A percentile compares a stretch with the other conserved stretches of the same genome.
Conservation (phyloP, 2,329 filamentous ascomycete species). For the Epichloe typhina region DNA sequence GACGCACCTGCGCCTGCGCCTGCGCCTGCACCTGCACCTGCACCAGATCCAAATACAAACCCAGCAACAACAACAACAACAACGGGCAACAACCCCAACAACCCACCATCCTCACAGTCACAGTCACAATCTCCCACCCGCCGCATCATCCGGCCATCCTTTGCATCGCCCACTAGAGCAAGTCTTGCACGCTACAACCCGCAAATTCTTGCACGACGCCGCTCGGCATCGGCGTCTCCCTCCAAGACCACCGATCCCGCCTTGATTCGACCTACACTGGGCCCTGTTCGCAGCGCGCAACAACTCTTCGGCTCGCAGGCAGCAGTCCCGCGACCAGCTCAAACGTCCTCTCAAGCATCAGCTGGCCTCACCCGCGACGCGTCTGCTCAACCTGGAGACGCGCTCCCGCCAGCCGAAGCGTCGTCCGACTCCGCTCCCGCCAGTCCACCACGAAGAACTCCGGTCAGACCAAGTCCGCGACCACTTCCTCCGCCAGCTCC, state of each 20-base stretch:
- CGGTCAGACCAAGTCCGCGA: conserved; percentile 29
- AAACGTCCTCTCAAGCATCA: background rate
- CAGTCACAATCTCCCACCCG: conserved; percentile 7
- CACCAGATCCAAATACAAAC: background rate
- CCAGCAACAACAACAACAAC: background rate
- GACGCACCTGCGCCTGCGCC: background rate
- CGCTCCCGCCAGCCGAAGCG: conserved; percentile 4
- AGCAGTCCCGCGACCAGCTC: background rate
- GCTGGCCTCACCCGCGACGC: conserved; percentile 11
- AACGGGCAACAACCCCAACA: background rate
- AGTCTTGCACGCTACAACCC: conserved; percentile 50
- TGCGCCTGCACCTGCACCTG: background rate
- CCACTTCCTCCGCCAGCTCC: conserved; percentile 32
- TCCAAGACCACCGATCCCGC: conserved; percentile 11
- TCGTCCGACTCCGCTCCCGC: conserved; percentile 19
- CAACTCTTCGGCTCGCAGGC: background rate
- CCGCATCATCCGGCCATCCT: conserved; percentile 36
- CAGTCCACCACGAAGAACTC: conserved; percentile 25
- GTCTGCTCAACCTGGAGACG: conserved; percentile 9
- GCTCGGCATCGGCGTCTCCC: conserved; percentile 24
- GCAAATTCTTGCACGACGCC: conserved; percentile 36
- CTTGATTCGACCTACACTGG: background rate
- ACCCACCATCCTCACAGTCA: conserved; percentile 5
- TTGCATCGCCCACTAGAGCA: conserved; percentile 53
- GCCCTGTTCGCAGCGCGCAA: background rate